Conservation (phyloP, 192 early-diverging fungal species). For the Coemansia erecta region DNA sequence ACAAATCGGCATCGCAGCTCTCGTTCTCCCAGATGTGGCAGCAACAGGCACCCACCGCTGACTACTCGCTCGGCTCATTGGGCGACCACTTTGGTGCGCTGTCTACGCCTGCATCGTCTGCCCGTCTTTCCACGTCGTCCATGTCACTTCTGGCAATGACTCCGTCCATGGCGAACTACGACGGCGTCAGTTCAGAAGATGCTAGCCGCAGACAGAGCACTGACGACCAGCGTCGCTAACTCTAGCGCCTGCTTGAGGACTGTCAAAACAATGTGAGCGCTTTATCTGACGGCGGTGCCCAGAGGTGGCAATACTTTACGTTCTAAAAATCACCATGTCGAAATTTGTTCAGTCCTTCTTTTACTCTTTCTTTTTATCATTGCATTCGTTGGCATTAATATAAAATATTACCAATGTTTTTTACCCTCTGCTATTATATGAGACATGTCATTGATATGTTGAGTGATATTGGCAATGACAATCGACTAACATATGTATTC, state of each 20-base stretch:
- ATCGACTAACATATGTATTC: too few relatives aligned
- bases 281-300: too few relatives aligned
- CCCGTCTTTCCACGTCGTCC: conserved; percentile 40
- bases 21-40: conserved; percentile 44
- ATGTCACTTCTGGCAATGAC: conserved; percentile 38
- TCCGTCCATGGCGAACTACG: conserved; percentile 15
- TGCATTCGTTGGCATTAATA: neutral
- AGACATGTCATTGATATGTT: too few relatives aligned
- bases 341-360: neutral
- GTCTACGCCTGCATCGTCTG: conserved; percentile 45
- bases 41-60: conserved; percentile 11
- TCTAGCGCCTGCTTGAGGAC: too few relatives aligned
- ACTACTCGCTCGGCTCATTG: conserved; percentile 2
- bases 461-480: too few relatives aligned
- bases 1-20: conserved; percentile 41
- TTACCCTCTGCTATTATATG: too few relatives aligned
- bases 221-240: conserved; percentile 7
- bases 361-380: neutral
- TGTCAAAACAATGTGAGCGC: too few relatives aligned
- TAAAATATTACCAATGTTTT: too few relatives aligned
- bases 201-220: conserved; percentile 20
- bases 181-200: conserved; percentile 6
- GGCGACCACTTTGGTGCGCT: conserved; percentile 19
- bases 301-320: too few relatives aligned
- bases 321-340: too few relatives aligned